phyloP scores from a whole-genome alignment of 1,139 yeast species.

The Sugiyamaella castrensis region DNA sequence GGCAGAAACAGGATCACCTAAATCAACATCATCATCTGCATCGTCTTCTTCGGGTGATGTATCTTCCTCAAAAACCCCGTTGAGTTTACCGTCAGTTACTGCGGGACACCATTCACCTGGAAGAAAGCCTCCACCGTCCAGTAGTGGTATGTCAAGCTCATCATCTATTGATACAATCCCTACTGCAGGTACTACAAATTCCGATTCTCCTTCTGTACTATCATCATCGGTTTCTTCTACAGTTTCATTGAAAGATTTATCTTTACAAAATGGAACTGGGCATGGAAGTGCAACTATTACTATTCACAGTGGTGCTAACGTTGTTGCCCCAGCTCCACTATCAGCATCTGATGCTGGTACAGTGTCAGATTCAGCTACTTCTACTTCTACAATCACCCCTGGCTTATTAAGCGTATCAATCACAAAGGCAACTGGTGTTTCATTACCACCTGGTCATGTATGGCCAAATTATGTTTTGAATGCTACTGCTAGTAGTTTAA shows the following conservation, averaged over 20 bases:
- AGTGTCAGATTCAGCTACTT: constrained; percentile 17
- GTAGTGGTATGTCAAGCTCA: background rate
- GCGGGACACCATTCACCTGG: constrained; percentile 19
- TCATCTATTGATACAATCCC: background rate
- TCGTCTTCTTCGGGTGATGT: constrained; percentile 20
- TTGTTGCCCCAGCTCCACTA: background rate
- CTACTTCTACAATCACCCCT: constrained; percentile 46
- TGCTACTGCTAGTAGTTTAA: constrained; percentile 10
- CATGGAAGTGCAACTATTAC: background rate
- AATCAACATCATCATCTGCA: constrained; percentile 15
- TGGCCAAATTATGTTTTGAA: constrained; percentile 24
- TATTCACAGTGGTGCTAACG: background rate
- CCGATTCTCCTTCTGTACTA: constrained; percentile 11
- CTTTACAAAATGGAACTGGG: background rate
- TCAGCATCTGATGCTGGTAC: constrained; percentile 8
- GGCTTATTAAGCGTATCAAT: constrained; percentile 71
- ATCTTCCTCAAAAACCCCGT: constrained; percentile 11
- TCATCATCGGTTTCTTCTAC: constrained; percentile 11
- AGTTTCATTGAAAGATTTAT: constrained; percentile 6
- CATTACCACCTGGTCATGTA: constrained; percentile 52
- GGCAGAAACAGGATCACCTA: constrained; percentile 15
- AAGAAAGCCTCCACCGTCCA: constrained; percentile 7
- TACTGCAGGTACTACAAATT: background rate
- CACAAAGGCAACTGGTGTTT: constrained; percentile 57
- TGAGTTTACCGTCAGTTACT: constrained; percentile 19